Evolutionary conservation across 345 rosid species (phyloP).

Genomic region (Gossypioides kirkii): DNA sequence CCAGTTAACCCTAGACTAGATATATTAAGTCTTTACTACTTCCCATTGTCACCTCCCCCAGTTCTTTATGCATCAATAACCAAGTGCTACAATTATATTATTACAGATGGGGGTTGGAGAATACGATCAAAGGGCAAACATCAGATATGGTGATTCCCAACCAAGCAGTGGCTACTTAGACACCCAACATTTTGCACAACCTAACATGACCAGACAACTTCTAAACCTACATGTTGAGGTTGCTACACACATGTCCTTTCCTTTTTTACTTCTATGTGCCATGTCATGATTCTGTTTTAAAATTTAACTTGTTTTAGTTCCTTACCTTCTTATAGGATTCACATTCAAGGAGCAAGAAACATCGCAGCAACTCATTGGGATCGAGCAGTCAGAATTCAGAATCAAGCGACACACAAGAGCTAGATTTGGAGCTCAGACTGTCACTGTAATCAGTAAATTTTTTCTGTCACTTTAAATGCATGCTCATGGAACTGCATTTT

Average conservation of each 20-base stretch:
- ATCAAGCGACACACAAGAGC: slow-evolving; percentile 63
- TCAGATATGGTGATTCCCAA: slow-evolving; percentile 58
- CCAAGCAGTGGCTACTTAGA: slow-evolving; percentile 43
- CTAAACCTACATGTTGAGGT: slow-evolving; percentile 52
- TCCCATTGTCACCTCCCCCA: too few species aligned
- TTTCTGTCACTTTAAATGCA: neutral
- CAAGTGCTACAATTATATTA: neutral
- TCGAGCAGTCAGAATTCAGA: slow-evolving; percentile 67
- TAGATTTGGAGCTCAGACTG: slow-evolving; percentile 86
- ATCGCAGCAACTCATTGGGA: slow-evolving; percentile 44
- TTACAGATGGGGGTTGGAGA: slow-evolving; percentile 63
- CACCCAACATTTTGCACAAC: slow-evolving; percentile 54
- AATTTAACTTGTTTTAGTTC: neutral
- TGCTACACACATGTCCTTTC: slow-evolving; percentile 1
- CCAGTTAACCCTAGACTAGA: too few species aligned
- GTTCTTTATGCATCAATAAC: too few species aligned
- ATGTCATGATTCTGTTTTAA: neutral
- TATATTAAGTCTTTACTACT: too few species aligned
- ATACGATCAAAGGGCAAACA: slow-evolving; percentile 52
- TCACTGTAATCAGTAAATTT: slow-evolving; percentile 34
- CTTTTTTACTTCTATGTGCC: neutral
- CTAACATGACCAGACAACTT: slow-evolving; percentile 56
- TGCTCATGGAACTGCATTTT: neutral
- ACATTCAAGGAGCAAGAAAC: slow-evolving; percentile 30
- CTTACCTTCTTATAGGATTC: slow-evolving; percentile 28